Evolutionary conservation across 257 asterid genomes (phyloP).

Genomic region (Osmanthus fragrans): DNA sequence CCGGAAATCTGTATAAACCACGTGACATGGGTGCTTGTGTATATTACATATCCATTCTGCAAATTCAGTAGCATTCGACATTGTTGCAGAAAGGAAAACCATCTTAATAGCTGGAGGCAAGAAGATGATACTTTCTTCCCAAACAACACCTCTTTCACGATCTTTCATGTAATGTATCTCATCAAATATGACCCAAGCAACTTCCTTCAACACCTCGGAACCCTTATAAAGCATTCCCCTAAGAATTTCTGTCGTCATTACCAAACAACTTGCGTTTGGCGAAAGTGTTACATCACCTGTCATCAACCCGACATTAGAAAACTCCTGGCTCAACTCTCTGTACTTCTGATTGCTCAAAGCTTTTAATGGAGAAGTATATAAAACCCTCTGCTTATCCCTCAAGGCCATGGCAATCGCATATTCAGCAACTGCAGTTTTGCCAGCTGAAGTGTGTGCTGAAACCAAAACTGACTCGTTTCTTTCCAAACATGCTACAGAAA

Average conservation of each 20-base stretch:
- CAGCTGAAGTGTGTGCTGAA: constrained; percentile 98
- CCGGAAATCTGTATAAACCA: constrained; percentile 93
- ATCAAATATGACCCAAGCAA: constrained; percentile 98
- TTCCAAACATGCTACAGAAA: constrained; percentile 86
- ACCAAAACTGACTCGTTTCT: constrained; percentile 87
- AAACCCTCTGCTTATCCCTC: constrained; percentile 86
- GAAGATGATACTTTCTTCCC: constrained; percentile 98
- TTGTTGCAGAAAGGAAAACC: constrained; percentile 96
- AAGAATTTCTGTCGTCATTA: constrained; percentile 96
- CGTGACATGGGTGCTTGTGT: constrained; percentile 98
- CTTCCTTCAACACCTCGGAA: constrained; percentile 95
- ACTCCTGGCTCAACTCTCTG: constrained; percentile 91
- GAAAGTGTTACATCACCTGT: constrained; percentile 58
- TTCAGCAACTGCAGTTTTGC: constrained; percentile 98
- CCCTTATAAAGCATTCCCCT: constrained; percentile 97
- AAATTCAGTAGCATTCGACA: constrained; percentile 98
- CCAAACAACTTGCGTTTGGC: constrained; percentile 96
- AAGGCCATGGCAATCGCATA: constrained; percentile 96
- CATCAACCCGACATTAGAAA: constrained; percentile 63
- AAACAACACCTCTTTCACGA: constrained; percentile 96
- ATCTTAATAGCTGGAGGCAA: constrained; percentile 97
- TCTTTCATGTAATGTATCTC: constrained; percentile 99
- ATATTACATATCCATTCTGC: constrained; percentile 97
- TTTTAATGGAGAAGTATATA: constrained; percentile 89
- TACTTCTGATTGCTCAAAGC: constrained; percentile 96